Base-by-base conservation (phyloP, 2,329 filamentous ascomycete species). In the Ascocoryne sarcoides region DNA sequence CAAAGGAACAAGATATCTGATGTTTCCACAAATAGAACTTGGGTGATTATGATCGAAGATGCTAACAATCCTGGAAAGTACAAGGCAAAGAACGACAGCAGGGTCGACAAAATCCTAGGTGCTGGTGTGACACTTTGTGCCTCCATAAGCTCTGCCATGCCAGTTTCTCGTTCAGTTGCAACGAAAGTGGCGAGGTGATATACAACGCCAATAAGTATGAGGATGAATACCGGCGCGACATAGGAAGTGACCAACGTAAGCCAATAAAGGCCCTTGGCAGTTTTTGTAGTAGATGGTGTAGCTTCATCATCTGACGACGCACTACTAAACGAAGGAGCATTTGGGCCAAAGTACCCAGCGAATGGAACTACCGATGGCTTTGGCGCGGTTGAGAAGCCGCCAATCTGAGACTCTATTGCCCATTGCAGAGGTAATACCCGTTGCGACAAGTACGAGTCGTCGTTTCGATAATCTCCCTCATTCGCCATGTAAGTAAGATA, bases 121-220 rank as follows among this genome's bases (percentile, higher is more conserved):
- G 45, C 45, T 15, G 46, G 38, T 10, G 50, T 53, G n/a, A 55
- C 45, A 32, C 43, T 51, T 40, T 54, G 50, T 3, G 50, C 51
- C 3, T 44, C 43, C 53, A 55, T 55, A 2, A 55, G 34, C 20
- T 54, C 51, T 2, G 53, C 40, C 23, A 54, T 49, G 4, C 43
- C 45, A 4, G 47, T 47, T 37, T 55, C 47, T 44, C 53, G 30
- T 35, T 55, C 53, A 1, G 44, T 49, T 2, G 53, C 53, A 12
- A 55, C 53, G 17, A 54, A 50, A 4, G 45, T 48, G 10, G 45
- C 46, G 5, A 55, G 43, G 35, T 55, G 53, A 37, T 54, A 55
- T 3, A 50, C 47, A 10, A 54, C 49, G 9, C 53, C 51, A 16
- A 55, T 53, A 7, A 51, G 38, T 23, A 55, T 52, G n/a, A 55